A percentile compares a stretch with the other conserved stretches of the same genome.
These are phyloP conservation scores for Fusarium marasasianum DNA, from an alignment of 2,329 filamentous ascomycete genomes.

Conservation along the genomic window DNA sequence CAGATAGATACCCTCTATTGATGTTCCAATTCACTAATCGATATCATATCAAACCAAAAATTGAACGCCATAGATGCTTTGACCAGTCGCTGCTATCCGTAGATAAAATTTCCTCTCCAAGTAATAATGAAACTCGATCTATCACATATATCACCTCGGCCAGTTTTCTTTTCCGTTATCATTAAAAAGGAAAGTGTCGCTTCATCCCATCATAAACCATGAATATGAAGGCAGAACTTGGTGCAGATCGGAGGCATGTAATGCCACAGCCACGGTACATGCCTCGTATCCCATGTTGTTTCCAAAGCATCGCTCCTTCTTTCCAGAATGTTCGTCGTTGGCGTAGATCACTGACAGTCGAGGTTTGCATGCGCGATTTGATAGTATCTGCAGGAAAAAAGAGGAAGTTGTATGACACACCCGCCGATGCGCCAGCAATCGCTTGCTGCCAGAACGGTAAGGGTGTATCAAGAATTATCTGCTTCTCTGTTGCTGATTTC, in stretches of 20 bases:
- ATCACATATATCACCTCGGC: neutral
- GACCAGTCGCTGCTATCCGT: neutral
- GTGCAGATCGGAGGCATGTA: slow-evolving; percentile 85
- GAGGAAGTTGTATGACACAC: slow-evolving; percentile 94
- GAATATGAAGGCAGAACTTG: slow-evolving; percentile 98
- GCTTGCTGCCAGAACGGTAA: slow-evolving; percentile 89
- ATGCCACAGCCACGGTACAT: slow-evolving; percentile 96
- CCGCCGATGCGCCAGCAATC: slow-evolving; percentile 84
- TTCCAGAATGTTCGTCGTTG: slow-evolving; percentile 74
- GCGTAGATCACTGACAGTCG: slow-evolving; percentile 68
- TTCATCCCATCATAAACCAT: slow-evolving; percentile 92
- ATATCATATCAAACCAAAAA: neutral
- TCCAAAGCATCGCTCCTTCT: slow-evolving; percentile 80
- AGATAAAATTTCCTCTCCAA: slow-evolving; percentile 10
- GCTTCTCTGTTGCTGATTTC: slow-evolving; percentile 51
- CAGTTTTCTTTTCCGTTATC: neutral
- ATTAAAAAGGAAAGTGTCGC: slow-evolving; percentile 66
- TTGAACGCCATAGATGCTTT: slow-evolving; percentile 39
- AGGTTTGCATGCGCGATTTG: slow-evolving; percentile 96
- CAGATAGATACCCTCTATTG: neutral
- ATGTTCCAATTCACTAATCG: slow-evolving; percentile 6
- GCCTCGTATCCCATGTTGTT: slow-evolving; percentile 80
- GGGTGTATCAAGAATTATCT: slow-evolving; percentile 57
- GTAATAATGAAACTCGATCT: neutral
- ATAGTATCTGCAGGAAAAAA: slow-evolving; percentile 98